Evolutionary conservation across 495 filamentous ascomycete species (phyloP), one percentile per base, ranked within the genome.

Genomic region (Penicillium cosmopolitanum): DNA sequence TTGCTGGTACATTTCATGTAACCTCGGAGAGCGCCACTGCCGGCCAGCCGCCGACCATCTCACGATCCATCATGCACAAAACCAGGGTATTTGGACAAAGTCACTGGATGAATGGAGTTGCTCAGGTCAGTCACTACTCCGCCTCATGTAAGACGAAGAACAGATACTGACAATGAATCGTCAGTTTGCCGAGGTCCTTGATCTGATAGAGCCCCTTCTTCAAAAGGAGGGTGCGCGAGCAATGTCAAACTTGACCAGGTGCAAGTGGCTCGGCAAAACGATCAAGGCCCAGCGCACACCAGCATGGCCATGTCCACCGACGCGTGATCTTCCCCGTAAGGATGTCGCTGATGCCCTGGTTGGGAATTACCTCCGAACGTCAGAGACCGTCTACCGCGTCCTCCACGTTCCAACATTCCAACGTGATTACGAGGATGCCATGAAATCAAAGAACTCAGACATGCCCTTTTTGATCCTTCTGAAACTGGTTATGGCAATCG

Each of bases 371-470:
- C 71, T 79, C 2, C 75, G 73, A 42, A 64, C 79, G 5, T 72
- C 66, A 9, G 83, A 87, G 53, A 52, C 50, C 0, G 66, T 84
- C 55, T 72, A 85, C 59, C 76, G 85, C 15, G 79, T 90, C 11
- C 48, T 88, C 10, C 85, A 88, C 57, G 65, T 85, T n/a, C 84
- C 85, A 0, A 74, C 74, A 0, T 88, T 91, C 58, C 77, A 64
- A 62, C 64, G 64, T 13, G 67, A 72, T 9, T 77, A 77, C 48
- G 67, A 71, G 8, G 52, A 58, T 15, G 13, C 73, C 6, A 12
- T 31, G 1, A 28, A 73, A 0, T 63, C 67, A 6, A 64, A 71
- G 2, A 52, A 50, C 6, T 65, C 62, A 0, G 62, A 68, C 19
- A 58, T 53, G 4, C 57, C 53, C 0, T 69, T 78, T 19, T 36